Evolutionary conservation across 1,284 basidiomycete species (phyloP).

Genomic region (Rhodotorula mucilaginosa): DNA sequence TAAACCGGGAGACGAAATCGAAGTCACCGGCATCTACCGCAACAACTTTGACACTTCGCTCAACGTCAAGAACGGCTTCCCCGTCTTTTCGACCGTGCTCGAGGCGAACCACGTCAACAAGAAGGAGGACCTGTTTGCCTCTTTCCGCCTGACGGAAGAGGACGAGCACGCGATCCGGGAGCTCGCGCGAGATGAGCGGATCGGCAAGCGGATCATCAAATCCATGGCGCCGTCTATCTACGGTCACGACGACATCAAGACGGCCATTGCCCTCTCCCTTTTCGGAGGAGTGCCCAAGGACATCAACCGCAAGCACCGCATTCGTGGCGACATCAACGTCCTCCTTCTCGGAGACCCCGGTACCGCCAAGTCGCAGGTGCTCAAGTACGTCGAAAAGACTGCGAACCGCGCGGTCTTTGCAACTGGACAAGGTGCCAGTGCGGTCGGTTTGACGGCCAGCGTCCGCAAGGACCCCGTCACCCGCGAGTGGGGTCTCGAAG

Average conservation of each 20-base stretch:
- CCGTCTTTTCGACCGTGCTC: conserved; percentile 96
- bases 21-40: conserved; percentile 94
- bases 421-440: conserved; percentile 95
- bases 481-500: conserved; percentile 97
- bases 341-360: conserved; percentile 94
- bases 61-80: conserved; percentile 98
- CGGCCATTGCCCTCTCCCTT: conserved; percentile 87
- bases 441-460: conserved; percentile 96
- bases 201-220: conserved; percentile 95
- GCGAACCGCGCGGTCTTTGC: conserved; percentile 97
- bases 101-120: conserved; percentile 98
- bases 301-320: conserved; percentile 92
- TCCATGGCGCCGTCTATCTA: conserved; percentile 98
- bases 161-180: conserved; percentile 88
- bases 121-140: conserved; percentile 89
- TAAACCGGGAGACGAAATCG: conserved; percentile 97
- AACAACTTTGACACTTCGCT: conserved; percentile 99
- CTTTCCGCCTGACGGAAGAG: conserved; percentile 93
- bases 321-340: conserved; percentile 96
- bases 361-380: conserved; percentile 97
- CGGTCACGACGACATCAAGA: conserved; percentile 98
- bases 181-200: conserved; percentile 84
- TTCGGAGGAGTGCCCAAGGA: conserved; percentile 94
- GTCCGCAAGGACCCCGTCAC: conserved; percentile 97
- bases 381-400: conserved; percentile 99